Percentiles rank a stretch among this genome's conserved stretches.
Evolutionary conservation across 2,329 filamentous ascomycete species (phyloP).

Genomic region (Exophiala calicioides): DNA sequence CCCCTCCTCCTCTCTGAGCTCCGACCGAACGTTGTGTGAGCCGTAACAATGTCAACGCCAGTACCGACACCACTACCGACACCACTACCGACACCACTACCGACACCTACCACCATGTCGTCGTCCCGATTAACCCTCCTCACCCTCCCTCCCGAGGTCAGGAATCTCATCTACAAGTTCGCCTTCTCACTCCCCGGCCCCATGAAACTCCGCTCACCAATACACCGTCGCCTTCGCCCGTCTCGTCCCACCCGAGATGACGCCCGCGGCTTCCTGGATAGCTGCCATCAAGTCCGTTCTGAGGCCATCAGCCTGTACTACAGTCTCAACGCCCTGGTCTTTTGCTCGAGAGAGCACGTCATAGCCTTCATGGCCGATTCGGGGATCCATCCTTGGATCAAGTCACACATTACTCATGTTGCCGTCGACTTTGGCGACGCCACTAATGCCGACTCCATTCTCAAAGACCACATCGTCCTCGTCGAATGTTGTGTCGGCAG

Average conservation of each 20-base stretch:
- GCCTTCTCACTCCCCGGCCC: slow-evolving; percentile 18
- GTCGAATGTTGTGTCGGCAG: slow-evolving; percentile 25
- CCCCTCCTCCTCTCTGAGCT: too few species aligned
- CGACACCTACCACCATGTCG: slow-evolving; percentile 3
- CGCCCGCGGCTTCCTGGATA: slow-evolving; percentile 22
- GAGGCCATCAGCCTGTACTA: slow-evolving; percentile 28
- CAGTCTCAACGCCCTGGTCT: slow-evolving; percentile 24
- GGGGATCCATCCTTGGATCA: slow-evolving; percentile 22
- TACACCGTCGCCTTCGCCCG: slow-evolving; percentile 24
- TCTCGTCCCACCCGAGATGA: slow-evolving; percentile 25
- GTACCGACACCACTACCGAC: background rate
- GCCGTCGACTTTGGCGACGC: slow-evolving; percentile 28
- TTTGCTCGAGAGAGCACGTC: slow-evolving; percentile 21
- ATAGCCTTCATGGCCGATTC: slow-evolving; percentile 24
- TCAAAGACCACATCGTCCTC: slow-evolving; percentile 27
- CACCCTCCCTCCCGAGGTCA: slow-evolving; percentile 26
- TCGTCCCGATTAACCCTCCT: slow-evolving; percentile 11
- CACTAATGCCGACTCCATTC: slow-evolving; percentile 21
- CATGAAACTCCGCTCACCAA: slow-evolving; percentile 20
- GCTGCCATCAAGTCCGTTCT: slow-evolving; percentile 19
- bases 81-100: background rate
- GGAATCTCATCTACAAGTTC: slow-evolving; percentile 26
- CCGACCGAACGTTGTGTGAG: too few species aligned
- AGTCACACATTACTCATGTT: slow-evolving; percentile 19
- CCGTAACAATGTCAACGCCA: too few species aligned